Conservation (phyloP, 2,329 filamentous ascomycete genomes). For the Fusarium avenaceum region DNA sequence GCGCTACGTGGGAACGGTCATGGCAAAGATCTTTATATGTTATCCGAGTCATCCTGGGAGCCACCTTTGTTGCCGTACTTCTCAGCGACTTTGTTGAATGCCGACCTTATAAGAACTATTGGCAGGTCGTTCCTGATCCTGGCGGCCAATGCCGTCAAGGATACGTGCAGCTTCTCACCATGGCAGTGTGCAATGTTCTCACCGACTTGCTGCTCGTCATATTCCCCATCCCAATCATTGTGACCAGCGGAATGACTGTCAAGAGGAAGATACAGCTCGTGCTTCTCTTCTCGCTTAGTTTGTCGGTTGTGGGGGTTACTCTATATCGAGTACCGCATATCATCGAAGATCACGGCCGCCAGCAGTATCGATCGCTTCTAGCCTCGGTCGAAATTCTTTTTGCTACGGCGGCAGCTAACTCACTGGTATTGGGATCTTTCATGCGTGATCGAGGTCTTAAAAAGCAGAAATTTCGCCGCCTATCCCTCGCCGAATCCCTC, state of each 20-base stretch:
- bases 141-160: slow-evolving; percentile 88
- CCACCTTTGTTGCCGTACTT: slow-evolving; percentile 85
- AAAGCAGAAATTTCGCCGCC: slow-evolving; percentile 83
- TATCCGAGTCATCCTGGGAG: slow-evolving; percentile 79
- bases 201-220: slow-evolving; percentile 89
- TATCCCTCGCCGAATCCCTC: slow-evolving; percentile 73
- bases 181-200: slow-evolving; percentile 89
- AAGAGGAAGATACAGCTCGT: slow-evolving; percentile 85
- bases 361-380: slow-evolving; percentile 89
- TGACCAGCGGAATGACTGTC: slow-evolving; percentile 80
- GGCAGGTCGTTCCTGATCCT: slow-evolving; percentile 88
- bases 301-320: slow-evolving; percentile 83
- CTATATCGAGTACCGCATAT: slow-evolving; percentile 85
- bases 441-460: slow-evolving; percentile 91
- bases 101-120: slow-evolving; percentile 79
- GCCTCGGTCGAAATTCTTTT: slow-evolving; percentile 93
- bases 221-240: slow-evolving; percentile 90
- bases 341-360: slow-evolving; percentile 76
- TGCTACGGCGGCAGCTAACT: slow-evolving; percentile 88
- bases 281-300: slow-evolving; percentile 85
- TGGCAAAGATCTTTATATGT: slow-evolving; percentile 78
- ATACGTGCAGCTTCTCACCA: slow-evolving; percentile 87
- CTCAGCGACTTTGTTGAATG: slow-evolving; percentile 89
- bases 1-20: slow-evolving; percentile 82
- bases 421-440: slow-evolving; percentile 91